These are phyloP conservation scores for Ustilago trichophora DNA, from an alignment of 1,284 basidiomycete genomes.

Conservation along the genomic window DNA sequence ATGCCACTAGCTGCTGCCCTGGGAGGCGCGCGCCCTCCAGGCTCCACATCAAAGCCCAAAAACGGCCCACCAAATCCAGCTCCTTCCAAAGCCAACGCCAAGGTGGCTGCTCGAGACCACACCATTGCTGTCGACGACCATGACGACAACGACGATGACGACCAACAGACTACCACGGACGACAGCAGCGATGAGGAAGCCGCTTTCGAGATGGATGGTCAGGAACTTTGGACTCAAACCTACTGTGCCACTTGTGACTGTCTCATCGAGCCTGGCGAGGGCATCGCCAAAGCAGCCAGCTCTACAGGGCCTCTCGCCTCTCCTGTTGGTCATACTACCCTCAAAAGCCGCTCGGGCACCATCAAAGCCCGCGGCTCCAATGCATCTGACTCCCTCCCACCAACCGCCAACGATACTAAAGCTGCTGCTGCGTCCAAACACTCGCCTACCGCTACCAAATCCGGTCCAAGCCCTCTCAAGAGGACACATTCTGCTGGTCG, in stretches of 20 bases:
- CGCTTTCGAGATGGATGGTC: conserved; percentile 61
- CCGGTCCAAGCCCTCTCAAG: conserved; percentile 31
- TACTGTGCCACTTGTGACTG: conserved; percentile 60
- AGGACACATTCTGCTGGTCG: conserved; percentile 52
- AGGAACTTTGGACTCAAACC: conserved; percentile 59
- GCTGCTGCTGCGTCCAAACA: conserved; percentile 6
- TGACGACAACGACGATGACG: conserved; percentile 27
- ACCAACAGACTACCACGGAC: conserved; percentile 32
- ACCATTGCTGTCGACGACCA: not conserved
- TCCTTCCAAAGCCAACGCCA: conserved; percentile 29
- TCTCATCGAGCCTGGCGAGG: conserved; percentile 57
- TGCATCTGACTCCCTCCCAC: conserved; percentile 17
- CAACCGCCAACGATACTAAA: conserved; percentile 7
- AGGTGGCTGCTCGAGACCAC: not conserved
- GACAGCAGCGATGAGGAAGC: conserved; percentile 51
- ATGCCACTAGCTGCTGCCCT: conserved; percentile 20
- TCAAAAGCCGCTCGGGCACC: conserved; percentile 53
- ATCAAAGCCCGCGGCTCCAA: conserved; percentile 45
- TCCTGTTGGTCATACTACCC: conserved; percentile 22
- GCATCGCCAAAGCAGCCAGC: conserved; percentile 28
- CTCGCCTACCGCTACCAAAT: conserved; percentile 17
- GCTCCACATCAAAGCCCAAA: conserved; percentile 1
- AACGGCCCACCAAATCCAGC: conserved; percentile 1
- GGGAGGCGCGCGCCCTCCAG: conserved; percentile 21
- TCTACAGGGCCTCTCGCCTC: not conserved